Evolutionary conservation across 495 filamentous ascomycete genomes (phyloP), one percentile per base, ranked within the genome.

Genomic region (Choiromyces venosus): DNA sequence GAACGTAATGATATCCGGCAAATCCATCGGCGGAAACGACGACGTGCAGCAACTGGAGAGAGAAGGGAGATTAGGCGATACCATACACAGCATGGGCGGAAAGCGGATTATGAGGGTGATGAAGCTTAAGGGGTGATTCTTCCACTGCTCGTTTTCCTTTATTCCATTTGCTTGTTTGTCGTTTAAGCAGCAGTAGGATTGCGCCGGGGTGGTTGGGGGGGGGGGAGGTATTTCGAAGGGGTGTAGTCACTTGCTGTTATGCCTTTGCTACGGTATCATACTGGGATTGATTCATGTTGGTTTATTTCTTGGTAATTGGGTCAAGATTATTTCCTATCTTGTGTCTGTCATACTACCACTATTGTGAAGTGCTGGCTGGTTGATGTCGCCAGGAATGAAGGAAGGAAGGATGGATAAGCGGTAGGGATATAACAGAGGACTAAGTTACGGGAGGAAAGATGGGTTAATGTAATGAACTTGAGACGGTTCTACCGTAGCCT

Each of bases 1-100:
- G 3, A 99, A 99, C 79, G 86, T 99, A 38, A 84, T 99, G 71
- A 87, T 99, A 65, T 91, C 90, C 78, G 95, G 92, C 6, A 89
- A 89, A 81, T 95, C 91, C 79, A 93, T 98, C 75, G 95, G 95
- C 37, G 95, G 95, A 37, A 89, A 93, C 65, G 94, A 97, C 79
- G 93, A 97, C 42, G 87, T 98, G 72, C 87, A 87, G 52, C 89
- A 86, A 36, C 81, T 98, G 73, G 89, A 96, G 81, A 79, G 83
- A 56, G 86, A 86, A n/a, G 89, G 89, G 74, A 87, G 86, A 71
- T 83, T 99, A 71, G 85, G 87, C 38, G 89, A 88, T 46, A 94
- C 89, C 78, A 86, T 99, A 72, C 88, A 87, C 82, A 85, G 83
- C 14, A 83, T 97, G 83, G 93, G 87, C 44, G 91, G 91, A 1